Evolutionary conservation across 2,329 filamentous ascomycete genomes (phyloP), one percentile per base, ranked within the genome.

Genomic region (Diaporthe sp.): DNA sequence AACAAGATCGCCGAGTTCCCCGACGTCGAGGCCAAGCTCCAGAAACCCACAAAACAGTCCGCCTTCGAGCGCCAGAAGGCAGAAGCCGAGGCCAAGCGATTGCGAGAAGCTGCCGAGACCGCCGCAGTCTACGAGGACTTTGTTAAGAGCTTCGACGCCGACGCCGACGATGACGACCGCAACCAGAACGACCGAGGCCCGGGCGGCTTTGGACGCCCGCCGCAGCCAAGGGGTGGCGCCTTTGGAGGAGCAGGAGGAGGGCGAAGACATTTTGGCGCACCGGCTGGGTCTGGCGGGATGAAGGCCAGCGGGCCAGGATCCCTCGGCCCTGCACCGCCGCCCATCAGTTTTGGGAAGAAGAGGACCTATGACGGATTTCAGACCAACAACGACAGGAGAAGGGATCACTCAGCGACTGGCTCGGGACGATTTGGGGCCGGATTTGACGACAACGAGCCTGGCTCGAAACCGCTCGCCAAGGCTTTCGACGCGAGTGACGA

Each of bases 51-150:
- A 77, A 97, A 96, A 84, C 94, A 97, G 82, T 97, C 95, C 28
- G 89, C 94, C 37, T 98, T 97, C 83, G 96, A 98, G 85, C 93
- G 93, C 80, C 94, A 97, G 83, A 95, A 94, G 83, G 94, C 94
- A 76, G 95, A 98, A 83, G 94, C 94, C 74, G 95, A 98, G 87
- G 95, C 95, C 34, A 98, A 98, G 86, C 92, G 94, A 76, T 90
- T 91, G 79, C 91, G 95, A 79, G 96, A 98, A 84, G 94, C 93
- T 80, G 95, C 93, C 79, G 96, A 98, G 85, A 97, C 94, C 9
- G 94, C 94, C 31, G 95, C 95, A 34, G 95, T 95, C 0, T 94
- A 96, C 83, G 92, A 95, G 79, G 95, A 96, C 78, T 98, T 98
- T 79, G 91, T 97, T 74, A 96, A 96, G 84, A 95, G 90, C 73